Evolutionary conservation across 1,284 basidiomycete genomes (phyloP).

Genomic region (Flammula alnicola): DNA sequence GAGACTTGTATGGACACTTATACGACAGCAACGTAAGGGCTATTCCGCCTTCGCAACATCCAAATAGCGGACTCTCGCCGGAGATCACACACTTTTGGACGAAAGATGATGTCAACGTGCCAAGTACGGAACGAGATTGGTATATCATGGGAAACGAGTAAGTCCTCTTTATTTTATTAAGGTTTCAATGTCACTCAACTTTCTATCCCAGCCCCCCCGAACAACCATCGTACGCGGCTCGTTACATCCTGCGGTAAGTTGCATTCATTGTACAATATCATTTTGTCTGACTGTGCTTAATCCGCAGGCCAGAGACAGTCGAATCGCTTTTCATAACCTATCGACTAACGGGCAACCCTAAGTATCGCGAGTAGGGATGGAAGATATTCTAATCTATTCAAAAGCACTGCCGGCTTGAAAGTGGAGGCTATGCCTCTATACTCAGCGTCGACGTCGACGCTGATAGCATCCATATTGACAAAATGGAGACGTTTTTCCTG

Average conservation of each 20-base stretch:
- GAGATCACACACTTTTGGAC: conserved; percentile 84
- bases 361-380: conserved; percentile 90
- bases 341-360: conserved; percentile 82
- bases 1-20: conserved; percentile 85
- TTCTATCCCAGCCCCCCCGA: conserved; percentile 45
- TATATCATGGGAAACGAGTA: conserved; percentile 82
- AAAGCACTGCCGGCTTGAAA: conserved; percentile 74
- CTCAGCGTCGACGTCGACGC: conserved; percentile 83
- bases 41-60: conserved; percentile 15
- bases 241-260: conserved; percentile 83
- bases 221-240: conserved; percentile 74
- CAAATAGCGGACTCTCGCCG: conserved; percentile 73
- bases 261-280: neutral
- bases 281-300: no score
- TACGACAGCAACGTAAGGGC: conserved; percentile 76
- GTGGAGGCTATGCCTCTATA: conserved; percentile 86
- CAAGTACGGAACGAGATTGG: conserved; percentile 66
- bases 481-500: conserved; percentile 96
- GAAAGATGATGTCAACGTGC: conserved; percentile 50
- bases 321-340: conserved; percentile 92
- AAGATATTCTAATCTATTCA: conserved; percentile 90
- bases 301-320: conserved; percentile 78
- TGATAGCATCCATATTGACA: conserved; percentile 75
- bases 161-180: conserved; percentile 15
- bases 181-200: neutral